These are phyloP conservation scores for Chlorociboria aeruginascens DNA, from an alignment of 495 filamentous ascomycete species.

Conservation along the genomic window DNA sequence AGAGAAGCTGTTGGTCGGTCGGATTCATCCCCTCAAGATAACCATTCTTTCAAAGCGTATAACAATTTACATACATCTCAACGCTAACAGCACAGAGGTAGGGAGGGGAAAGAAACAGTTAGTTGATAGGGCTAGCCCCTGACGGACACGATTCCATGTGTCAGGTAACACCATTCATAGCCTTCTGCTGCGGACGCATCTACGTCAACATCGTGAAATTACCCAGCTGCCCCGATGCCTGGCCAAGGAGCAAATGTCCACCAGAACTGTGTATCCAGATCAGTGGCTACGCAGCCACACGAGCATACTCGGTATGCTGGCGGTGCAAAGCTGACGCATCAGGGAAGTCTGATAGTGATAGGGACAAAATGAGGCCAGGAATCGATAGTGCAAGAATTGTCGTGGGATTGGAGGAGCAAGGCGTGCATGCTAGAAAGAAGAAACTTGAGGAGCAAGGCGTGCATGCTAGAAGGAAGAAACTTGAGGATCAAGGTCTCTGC, in stretches of 20 bases:
- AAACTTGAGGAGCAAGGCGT: conserved; percentile 3
- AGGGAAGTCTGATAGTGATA: not conserved
- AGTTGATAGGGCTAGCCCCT: not conserved
- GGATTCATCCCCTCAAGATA: too few relatives aligned
- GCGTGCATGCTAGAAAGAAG: not conserved
- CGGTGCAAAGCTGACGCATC: conserved; percentile 5
- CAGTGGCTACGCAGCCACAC: not conserved
- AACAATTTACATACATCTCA: not conserved
- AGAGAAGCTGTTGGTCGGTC: too few relatives aligned
- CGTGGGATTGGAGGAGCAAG: conserved; percentile 5
- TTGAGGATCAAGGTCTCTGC: conserved; percentile 8
- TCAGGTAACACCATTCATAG: conserved; percentile 10
- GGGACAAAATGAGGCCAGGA: conserved; percentile 8
- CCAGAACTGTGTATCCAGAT: conserved; percentile 15
- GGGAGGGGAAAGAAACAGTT: not conserved
- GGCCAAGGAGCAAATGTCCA: conserved; percentile 15
- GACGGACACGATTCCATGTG: conserved; percentile 8
- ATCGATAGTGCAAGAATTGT: conserved; percentile 12
- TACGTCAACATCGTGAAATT: conserved; percentile 10
- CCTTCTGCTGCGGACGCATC: conserved; percentile 12
- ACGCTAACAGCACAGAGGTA: not conserved
- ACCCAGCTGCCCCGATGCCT: conserved; percentile 11
- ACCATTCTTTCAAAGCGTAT: too few relatives aligned
- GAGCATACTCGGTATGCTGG: conserved; percentile 9
- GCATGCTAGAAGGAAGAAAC: not conserved